Evolutionary conservation across 768 basidiomycete species (phyloP).

Genomic region (Astraeus odoratus): DNA sequence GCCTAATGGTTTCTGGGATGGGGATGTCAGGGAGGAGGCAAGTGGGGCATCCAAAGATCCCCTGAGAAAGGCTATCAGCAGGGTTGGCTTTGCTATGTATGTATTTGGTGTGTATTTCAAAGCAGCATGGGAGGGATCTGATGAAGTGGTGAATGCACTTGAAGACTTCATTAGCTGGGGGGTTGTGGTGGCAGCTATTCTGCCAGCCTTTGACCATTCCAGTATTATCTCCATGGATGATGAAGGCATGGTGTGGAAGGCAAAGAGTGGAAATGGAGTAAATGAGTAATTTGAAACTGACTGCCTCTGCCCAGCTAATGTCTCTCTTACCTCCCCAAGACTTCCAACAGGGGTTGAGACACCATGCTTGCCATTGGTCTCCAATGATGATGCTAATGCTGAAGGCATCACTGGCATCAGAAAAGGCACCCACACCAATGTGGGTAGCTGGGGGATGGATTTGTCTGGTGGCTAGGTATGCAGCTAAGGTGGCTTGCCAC

Average conservation of each 20-base stretch:
- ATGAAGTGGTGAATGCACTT: conserved; percentile 13
- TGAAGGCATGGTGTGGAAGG: background rate
- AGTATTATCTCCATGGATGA: conserved; percentile 20
- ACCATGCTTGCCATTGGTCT: conserved; percentile 25
- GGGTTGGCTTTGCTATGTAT: background rate
- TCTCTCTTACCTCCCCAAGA: conserved; percentile 17
- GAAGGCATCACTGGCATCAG: background rate
- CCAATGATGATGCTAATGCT: background rate
- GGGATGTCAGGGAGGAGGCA: conserved; percentile 6
- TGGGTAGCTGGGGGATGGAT: background rate
- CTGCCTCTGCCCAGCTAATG: conserved; percentile 42
- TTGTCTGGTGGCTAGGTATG: background rate
- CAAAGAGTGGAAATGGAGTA: conserved; percentile 1
- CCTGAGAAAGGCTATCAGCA: background rate
- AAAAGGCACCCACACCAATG: background rate
- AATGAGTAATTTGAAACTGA: conserved; percentile 38
- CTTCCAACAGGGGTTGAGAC: conserved; percentile 26
- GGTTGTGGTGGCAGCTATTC: conserved; percentile 25
- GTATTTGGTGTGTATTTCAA: background rate
- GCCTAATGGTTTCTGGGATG: conserved; percentile 5
- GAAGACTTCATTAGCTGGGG: conserved; percentile 23
- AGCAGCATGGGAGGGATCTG: background rate
- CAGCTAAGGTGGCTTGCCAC: background rate
- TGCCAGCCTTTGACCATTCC: conserved; percentile 34
- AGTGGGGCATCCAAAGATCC: background rate